Base-by-base conservation (phyloP, 352 stramenopile species). In the Phytophthora crassamura region DNA sequence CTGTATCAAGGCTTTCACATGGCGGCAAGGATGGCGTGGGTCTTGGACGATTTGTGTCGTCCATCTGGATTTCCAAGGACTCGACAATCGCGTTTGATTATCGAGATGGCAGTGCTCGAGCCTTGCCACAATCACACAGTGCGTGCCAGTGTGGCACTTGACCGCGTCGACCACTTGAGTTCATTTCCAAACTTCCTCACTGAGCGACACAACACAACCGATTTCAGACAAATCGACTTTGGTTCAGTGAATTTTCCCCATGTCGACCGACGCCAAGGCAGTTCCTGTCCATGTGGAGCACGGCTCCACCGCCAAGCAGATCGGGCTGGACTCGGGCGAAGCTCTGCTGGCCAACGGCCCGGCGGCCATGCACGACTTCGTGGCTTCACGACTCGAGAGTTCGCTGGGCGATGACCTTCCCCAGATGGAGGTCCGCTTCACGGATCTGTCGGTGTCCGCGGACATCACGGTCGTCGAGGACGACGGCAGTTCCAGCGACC, bases 381-480 rank as follows among this genome's bases (percentile, higher is more conserved):
- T 86, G 30, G 76, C 77, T 4, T 36, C 53, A 18, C 69, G 71
- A 40, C 41, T 88, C 3, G 71, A 89, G 55, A 48, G 53, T 1
- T 55, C 82, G 15, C 40, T 84, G 16, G 79, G 79, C 15, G 47
- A 54, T 18, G 60, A 66, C 4, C 71, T 90, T 36, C 82, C 79
- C 3, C 78, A 89, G 49, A 79, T 88, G 62, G 82, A 90, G 51
- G 70, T 90, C 33, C 82, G 76, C 25, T 86, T 89, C 54, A 57
- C 64, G 2, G 39, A 90, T 50, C 38, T 90, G 43, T 79, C 73
- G 10, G 47, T 88, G 33, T 73, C 73, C n/a, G 82, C 79, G 0
- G 64, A 90, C 30, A 68, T 79, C 9, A 71, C 64, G 2, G 61
- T 78, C 9, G 59, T 74, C 11, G 66, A 59, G 33, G 63, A 80